Evolutionary conservation across 345 rosid species (phyloP).

Genomic region (Camelina neglecta): DNA sequence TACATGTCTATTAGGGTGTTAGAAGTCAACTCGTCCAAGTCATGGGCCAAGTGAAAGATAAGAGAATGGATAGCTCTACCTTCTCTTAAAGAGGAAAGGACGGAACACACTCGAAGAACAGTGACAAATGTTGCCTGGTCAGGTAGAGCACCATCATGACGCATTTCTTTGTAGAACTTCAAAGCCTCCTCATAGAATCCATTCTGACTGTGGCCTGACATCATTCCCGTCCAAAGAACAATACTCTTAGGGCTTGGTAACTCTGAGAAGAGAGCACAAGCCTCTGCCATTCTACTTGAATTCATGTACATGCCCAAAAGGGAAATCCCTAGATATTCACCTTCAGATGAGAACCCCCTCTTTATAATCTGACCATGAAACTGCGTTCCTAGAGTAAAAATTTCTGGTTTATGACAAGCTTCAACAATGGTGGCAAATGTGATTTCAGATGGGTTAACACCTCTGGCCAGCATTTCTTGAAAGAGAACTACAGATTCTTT

Average conservation of each 20-base stretch:
- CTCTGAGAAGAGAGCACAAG: slow-evolving; percentile 64
- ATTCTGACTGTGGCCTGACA: slow-evolving; percentile 78
- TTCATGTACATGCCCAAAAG: slow-evolving; percentile 83
- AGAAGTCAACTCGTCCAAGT: slow-evolving; percentile 72
- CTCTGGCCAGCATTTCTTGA: slow-evolving; percentile 61
- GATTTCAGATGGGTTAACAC: slow-evolving; percentile 68
- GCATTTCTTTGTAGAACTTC: slow-evolving; percentile 70
- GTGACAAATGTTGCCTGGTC: slow-evolving; percentile 96
- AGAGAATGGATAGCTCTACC: slow-evolving; percentile 75
- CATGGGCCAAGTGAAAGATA: slow-evolving; percentile 68
- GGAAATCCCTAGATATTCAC: slow-evolving; percentile 73
- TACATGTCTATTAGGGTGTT: slow-evolving; percentile 93
- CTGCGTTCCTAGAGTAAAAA: slow-evolving; percentile 61
- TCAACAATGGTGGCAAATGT: slow-evolving; percentile 84
- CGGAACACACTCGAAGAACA: slow-evolving; percentile 77
- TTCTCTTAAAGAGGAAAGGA: slow-evolving; percentile 64
- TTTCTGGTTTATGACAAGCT: slow-evolving; percentile 67
- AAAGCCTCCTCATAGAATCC: slow-evolving; percentile 74
- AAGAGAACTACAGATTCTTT: slow-evolving; percentile 62
- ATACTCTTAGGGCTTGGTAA: slow-evolving; percentile 62
- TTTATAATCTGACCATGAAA: slow-evolving; percentile 69
- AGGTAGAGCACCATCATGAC: slow-evolving; percentile 54
- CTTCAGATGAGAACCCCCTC: slow-evolving; percentile 60
- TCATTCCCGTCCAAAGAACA: slow-evolving; percentile 81
- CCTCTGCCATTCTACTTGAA: slow-evolving; percentile 58